A percentile compares a stretch with the other conserved stretches of the same genome.
Evolutionary conservation across 768 basidiomycete genomes (phyloP).

Genomic region (Auricularia auricula-judae): DNA sequence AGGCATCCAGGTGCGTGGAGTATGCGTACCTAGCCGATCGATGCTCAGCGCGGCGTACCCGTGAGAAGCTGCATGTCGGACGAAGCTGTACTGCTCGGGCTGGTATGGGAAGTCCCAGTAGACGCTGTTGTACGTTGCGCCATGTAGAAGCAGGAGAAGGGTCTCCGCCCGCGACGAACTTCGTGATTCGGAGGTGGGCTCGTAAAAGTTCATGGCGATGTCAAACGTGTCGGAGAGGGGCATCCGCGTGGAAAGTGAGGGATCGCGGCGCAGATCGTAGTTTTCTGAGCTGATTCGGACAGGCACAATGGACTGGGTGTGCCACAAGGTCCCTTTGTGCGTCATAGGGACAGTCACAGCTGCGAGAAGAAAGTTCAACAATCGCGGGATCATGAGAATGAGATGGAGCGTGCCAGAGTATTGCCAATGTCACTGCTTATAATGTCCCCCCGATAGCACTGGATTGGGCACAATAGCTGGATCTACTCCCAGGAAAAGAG

Average conservation of each 20-base stretch:
- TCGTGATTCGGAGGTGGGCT: neutral
- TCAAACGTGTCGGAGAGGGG: neutral
- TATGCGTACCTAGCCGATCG: conserved; percentile 10
- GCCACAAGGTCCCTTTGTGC: no score
- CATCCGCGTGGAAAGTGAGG: neutral
- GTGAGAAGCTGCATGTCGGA: conserved; percentile 5
- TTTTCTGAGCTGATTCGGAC: no score
- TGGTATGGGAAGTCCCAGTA: neutral
- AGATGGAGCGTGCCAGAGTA: no score
- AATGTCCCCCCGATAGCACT: no score
- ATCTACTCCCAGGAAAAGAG: no score
- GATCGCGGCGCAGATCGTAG: no score
- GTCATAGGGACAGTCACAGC: no score
- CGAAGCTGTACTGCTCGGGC: conserved; percentile 7
- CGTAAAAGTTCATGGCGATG: neutral
- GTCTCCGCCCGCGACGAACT: neutral
- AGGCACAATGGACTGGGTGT: no score
- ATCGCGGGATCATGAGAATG: no score
- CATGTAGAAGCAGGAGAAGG: neutral
- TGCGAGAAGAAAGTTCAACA: no score
- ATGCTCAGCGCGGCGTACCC: conserved; percentile 11
- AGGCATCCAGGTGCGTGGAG: neutral
- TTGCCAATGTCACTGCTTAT: no score
- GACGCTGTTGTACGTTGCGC: neutral
- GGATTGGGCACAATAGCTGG: no score